phyloP scores from a whole-genome alignment of 2,329 filamentous ascomycete genomes.

The Talaromyces sp. region DNA sequence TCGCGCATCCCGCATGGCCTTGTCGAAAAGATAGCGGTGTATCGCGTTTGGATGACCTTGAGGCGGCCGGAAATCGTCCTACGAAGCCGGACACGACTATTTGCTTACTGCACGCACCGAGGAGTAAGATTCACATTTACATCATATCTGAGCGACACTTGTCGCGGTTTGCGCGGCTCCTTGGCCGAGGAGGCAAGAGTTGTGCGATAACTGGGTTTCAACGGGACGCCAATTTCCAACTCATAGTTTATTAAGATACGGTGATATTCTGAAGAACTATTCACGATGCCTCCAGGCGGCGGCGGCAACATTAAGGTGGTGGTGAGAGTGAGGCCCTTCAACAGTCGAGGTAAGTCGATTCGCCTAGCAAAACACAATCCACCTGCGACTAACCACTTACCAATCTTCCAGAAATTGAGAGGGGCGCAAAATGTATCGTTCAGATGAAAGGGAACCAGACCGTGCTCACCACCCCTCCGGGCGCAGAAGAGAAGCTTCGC shows the following conservation, averaged over 20 bases:
- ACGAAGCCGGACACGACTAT: neutral
- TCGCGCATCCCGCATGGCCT: constrained; percentile 6
- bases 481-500: constrained; percentile 48
- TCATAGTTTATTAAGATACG: neutral
- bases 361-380: neutral
- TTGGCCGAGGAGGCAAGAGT: constrained; percentile 9
- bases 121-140: neutral
- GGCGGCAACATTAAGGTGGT: constrained; percentile 99
- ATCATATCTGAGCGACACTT: constrained; percentile 19
- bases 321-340: constrained; percentile 93
- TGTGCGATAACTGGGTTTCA: constrained; percentile 4
- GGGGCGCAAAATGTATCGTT: constrained; percentile 92
- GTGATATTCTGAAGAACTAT: constrained; percentile 19
- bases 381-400: neutral
- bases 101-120: neutral
- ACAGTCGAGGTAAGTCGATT: constrained; percentile 68
- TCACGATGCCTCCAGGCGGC: constrained; percentile 61
- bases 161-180: constrained; percentile 27
- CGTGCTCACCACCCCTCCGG: constrained; percentile 67
- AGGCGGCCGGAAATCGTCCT: neutral
- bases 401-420: constrained; percentile 65
- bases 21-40: neutral
- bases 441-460: constrained; percentile 95
- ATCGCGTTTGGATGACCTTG: neutral
- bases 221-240: constrained; percentile 3